Evolutionary conservation across 371 early-diverging fungal genomes (phyloP).

Genomic region (Lichtheimia ramosa): DNA sequence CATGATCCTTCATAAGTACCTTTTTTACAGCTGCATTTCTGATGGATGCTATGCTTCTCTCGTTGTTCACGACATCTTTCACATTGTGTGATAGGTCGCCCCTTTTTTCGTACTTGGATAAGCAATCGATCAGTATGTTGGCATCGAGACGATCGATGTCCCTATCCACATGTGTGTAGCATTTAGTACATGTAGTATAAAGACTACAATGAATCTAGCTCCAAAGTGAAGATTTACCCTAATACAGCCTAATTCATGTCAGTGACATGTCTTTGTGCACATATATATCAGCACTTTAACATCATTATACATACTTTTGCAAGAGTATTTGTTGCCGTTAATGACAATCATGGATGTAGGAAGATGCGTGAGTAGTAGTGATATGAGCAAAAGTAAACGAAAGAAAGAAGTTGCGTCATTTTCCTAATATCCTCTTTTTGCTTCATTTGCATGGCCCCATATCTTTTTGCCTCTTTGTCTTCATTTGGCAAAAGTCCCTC

Average conservation of each 20-base stretch:
- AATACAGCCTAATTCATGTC: conserved; percentile 5
- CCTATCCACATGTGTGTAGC: not conserved
- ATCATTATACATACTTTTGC: conserved; percentile 6
- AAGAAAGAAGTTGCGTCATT: conserved; percentile 1
- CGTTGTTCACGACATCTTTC: conserved; percentile 20
- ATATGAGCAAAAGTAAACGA: not conserved
- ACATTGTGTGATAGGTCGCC: conserved; percentile 24
- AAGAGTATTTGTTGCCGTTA: conserved; percentile 12
- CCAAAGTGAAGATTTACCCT: conserved; percentile 3
- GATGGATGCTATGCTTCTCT: conserved; percentile 15
- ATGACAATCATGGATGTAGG: conserved; percentile 7
- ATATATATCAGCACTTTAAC: not conserved
- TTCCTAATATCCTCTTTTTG: no score
- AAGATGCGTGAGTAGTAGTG: not conserved
- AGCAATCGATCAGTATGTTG: conserved; percentile 16
- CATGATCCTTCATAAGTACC: no score
- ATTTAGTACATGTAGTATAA: not conserved
- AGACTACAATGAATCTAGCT: not conserved
- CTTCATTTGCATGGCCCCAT: no score
- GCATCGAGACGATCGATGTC: conserved; percentile 20
- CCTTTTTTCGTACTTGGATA: conserved; percentile 18
- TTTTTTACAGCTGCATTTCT: conserved; percentile 18
- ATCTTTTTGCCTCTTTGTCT: no score
- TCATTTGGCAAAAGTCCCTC: no score
- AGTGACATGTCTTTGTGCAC: not conserved